Conservation (phyloP, 1,284 basidiomycete genomes). For the Flammula alnicola region DNA sequence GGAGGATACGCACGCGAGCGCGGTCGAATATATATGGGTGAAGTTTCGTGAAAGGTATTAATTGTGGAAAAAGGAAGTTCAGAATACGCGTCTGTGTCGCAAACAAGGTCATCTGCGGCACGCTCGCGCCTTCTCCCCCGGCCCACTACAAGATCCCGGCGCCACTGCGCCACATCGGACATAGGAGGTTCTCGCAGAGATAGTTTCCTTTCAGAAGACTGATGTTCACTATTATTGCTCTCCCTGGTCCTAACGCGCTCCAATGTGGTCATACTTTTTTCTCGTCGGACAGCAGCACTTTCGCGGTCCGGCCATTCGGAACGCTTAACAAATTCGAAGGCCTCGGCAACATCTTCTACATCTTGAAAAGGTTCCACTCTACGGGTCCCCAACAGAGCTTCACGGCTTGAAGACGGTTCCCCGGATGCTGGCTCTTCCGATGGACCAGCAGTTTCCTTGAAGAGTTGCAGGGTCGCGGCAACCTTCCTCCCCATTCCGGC, state of each 20-base stretch:
- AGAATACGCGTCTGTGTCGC: constrained; percentile 31
- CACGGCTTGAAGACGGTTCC: constrained; percentile 37
- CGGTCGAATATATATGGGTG: constrained; percentile 42
- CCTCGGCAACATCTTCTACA: constrained; percentile 61
- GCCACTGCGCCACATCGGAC: constrained; percentile 36
- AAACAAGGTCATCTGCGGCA: constrained; percentile 37
- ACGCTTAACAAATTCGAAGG: constrained; percentile 80
- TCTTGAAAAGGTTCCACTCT: constrained; percentile 50
- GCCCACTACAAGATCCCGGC: constrained; percentile 36
- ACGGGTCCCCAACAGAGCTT: constrained; percentile 36
- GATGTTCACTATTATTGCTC: constrained; percentile 28
- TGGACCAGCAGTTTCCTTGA: constrained; percentile 69
- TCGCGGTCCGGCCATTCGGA: constrained; percentile 83
- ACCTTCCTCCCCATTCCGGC: constrained; percentile 77
- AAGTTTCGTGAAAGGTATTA: constrained; percentile 32
- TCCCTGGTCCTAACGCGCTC: constrained; percentile 60
- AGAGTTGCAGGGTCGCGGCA: constrained; percentile 76
- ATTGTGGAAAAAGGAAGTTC: constrained; percentile 29
- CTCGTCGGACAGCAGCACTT: constrained; percentile 64
- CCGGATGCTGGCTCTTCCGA: constrained; percentile 41
- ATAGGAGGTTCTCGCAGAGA: constrained; percentile 27
- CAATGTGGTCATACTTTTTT: constrained; percentile 63
- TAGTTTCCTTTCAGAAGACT: constrained; percentile 39
- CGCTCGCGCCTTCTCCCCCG: constrained; percentile 67
- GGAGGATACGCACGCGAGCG: constrained; percentile 49